These are phyloP conservation scores for Curvularia hawaiiensis DNA, from an alignment of 2,329 filamentous ascomycete species.

Conservation along the genomic window DNA sequence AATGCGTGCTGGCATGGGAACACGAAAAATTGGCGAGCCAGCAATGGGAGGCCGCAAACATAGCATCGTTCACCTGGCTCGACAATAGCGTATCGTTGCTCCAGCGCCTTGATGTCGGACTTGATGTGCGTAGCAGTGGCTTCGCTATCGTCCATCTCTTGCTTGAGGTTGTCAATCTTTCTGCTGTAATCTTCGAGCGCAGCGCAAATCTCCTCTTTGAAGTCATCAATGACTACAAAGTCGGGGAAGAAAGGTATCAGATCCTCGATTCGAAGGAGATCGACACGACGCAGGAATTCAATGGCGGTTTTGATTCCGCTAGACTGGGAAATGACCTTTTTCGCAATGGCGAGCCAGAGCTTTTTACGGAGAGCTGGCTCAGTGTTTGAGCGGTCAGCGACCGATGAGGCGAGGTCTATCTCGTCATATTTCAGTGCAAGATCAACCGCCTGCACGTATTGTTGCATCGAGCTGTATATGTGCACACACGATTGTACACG, in stretches of 20 bases:
- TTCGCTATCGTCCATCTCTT: slow-evolving; percentile 95
- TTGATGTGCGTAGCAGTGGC: slow-evolving; percentile 90
- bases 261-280: slow-evolving; percentile 92
- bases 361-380: slow-evolving; percentile 85
- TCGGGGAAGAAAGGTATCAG: slow-evolving; percentile 98
- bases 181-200: slow-evolving; percentile 93
- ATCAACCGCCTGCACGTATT: slow-evolving; percentile 91
- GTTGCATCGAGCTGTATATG: slow-evolving; percentile 95
- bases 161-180: slow-evolving; percentile 84
- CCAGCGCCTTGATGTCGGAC: slow-evolving; percentile 81
- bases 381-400: slow-evolving; percentile 83
- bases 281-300: slow-evolving; percentile 89
- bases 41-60: slow-evolving; percentile 80
- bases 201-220: slow-evolving; percentile 96
- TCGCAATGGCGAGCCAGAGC: slow-evolving; percentile 92
- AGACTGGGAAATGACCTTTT: slow-evolving; percentile 86
- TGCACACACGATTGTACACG: slow-evolving; percentile 94
- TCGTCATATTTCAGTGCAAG: slow-evolving; percentile 88
- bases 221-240: slow-evolving; percentile 98
- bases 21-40: slow-evolving; percentile 94
- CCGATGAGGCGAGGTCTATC: slow-evolving; percentile 84
- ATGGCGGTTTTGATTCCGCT: slow-evolving; percentile 87
- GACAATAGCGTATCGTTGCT: slow-evolving; percentile 92
- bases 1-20: slow-evolving; percentile 99
- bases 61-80: slow-evolving; percentile 96